A percentile compares a stretch with the other conserved stretches of the same genome.
Evolutionary conservation across 345 rosid species (phyloP).

Genomic region (Boechera divaricarpa): DNA sequence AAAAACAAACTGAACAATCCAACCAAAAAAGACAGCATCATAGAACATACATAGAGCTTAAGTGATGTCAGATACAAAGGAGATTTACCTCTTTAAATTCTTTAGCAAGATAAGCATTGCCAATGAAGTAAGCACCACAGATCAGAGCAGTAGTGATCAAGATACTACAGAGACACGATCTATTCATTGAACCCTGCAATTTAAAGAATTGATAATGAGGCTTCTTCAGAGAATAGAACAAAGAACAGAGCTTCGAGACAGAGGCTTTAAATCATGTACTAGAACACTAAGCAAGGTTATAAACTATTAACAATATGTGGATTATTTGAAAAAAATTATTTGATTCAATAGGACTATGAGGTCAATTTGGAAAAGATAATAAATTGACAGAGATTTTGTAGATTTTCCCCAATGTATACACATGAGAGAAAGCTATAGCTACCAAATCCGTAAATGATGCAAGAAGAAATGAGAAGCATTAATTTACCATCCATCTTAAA

Average conservation of each 20-base stretch:
- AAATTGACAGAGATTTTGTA: not conserved
- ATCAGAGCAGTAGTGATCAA: conserved; percentile 55
- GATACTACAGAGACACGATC: conserved; percentile 62
- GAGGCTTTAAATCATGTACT: not conserved
- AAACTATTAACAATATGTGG: not conserved
- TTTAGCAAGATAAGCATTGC: conserved; percentile 51
- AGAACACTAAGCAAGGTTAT: not conserved
- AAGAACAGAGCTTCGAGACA: conserved; percentile 14
- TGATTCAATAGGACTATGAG: not conserved
- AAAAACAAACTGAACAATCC: not conserved
- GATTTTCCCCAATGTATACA: not conserved
- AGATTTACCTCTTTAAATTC: conserved; percentile 66
- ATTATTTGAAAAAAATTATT: not conserved
- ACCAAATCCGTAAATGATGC: not conserved
- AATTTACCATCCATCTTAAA: not conserved
- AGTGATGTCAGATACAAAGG: not conserved
- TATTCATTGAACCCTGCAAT: conserved; percentile 54
- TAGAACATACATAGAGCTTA: not conserved
- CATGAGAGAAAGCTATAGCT: not conserved
- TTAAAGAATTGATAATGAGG: not conserved
- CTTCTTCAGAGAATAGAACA: not conserved
- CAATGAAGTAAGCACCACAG: conserved; percentile 65
- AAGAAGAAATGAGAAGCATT: conserved; percentile 25
- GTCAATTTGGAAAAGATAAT: conserved; percentile 1
- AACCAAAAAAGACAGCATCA: not conserved